Conservation (phyloP, 2,329 filamentous ascomycete genomes). For the Calonectria henricotiae region DNA sequence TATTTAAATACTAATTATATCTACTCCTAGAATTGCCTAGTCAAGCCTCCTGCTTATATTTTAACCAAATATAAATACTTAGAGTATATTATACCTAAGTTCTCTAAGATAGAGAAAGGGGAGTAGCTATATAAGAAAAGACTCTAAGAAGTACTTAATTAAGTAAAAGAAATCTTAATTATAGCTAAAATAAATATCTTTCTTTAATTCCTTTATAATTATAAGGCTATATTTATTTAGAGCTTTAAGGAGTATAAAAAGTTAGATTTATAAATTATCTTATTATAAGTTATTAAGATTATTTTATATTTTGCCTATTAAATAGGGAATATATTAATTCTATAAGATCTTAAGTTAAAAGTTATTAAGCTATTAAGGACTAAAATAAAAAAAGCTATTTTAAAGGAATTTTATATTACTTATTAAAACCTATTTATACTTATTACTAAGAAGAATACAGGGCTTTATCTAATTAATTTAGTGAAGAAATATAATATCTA, state of each 20-base stretch:
- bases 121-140: not conserved
- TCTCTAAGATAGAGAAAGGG: not conserved
- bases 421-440: not conserved
- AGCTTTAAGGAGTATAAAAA: not conserved
- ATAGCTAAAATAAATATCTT: not conserved
- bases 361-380: not conserved
- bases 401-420: not conserved
- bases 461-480: not conserved
- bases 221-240: not conserved
- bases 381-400: not conserved
- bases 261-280: not conserved
- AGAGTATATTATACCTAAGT: not conserved
- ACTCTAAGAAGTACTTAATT: not conserved
- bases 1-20: no score
- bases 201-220: not conserved
- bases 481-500: not conserved
- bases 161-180: not conserved
- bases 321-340: not conserved
- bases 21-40: no score
- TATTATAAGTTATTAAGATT: not conserved
- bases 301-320: not conserved
- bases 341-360: not conserved
- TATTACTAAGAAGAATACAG: not conserved
- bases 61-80: not conserved
- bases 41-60: no score